Evolutionary conservation across 345 rosid species (phyloP).

Genomic region (Ailanthus altissimus): DNA sequence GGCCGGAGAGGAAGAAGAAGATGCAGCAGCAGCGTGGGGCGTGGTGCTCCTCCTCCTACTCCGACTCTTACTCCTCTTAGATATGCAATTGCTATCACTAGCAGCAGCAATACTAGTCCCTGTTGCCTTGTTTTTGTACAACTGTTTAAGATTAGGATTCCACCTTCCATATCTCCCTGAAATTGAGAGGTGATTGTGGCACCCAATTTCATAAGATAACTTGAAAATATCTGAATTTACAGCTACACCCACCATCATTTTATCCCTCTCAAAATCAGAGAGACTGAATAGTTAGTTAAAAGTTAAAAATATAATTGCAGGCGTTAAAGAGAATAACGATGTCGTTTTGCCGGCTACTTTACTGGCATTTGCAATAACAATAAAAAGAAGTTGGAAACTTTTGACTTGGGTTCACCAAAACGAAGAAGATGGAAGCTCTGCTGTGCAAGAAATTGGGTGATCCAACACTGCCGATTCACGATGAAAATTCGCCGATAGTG

Average conservation of each 20-base stretch:
- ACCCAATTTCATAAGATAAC: neutral
- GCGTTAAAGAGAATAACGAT: neutral
- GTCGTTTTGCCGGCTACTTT: neutral
- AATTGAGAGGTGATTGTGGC: neutral
- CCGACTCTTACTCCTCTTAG: neutral
- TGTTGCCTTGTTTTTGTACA: neutral
- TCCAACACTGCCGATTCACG: conserved; percentile 42
- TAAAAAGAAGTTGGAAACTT: neutral
- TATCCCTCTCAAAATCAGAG: neutral
- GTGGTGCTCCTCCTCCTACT: no score
- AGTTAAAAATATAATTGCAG: neutral
- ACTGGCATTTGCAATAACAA: no score
- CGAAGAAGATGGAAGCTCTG: conserved; percentile 76
- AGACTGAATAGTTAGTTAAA: no score
- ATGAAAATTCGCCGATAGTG: conserved; percentile 48
- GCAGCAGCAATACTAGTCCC: neutral
- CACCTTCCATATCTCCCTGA: neutral
- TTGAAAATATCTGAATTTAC: neutral
- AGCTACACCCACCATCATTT: neutral
- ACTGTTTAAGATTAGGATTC: neutral
- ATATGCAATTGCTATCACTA: neutral
- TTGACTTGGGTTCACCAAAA: neutral
- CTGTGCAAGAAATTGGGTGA: conserved; percentile 75
- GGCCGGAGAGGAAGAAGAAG: conserved; percentile 15
- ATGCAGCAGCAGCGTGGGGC: neutral